Percentiles rank a stretch among this genome's conserved stretches.
phyloP scores from a whole-genome alignment of 2,329 filamentous ascomycete species.

The Fonsecaea pedrosoi region DNA sequence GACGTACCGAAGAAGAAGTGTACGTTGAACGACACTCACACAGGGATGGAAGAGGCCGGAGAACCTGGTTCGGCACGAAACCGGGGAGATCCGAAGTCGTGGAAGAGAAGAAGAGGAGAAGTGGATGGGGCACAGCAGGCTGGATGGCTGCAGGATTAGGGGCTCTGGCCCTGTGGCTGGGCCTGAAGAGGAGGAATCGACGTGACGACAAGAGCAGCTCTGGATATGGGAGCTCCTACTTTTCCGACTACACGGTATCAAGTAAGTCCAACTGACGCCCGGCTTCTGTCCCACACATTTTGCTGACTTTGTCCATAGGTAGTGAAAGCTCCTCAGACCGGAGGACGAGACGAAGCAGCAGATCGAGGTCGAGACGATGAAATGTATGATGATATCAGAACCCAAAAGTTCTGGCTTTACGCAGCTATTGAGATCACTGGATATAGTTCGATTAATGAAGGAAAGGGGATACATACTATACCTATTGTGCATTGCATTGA shows the following conservation, averaged over 20 bases:
- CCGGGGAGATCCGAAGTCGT: slow-evolving; percentile 45
- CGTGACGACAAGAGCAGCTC: slow-evolving; percentile 48
- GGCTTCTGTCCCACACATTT: slow-evolving; percentile 36
- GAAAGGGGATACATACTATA: background rate
- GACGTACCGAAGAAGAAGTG: slow-evolving; percentile 47
- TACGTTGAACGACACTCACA: slow-evolving; percentile 47
- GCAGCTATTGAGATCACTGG: background rate
- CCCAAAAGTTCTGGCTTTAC: no score
- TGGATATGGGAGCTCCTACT: slow-evolving; percentile 49
- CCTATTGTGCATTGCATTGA: no score
- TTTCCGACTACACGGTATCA: slow-evolving; percentile 50
- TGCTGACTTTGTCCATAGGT: slow-evolving; percentile 43
- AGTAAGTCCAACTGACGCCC: slow-evolving; percentile 43
- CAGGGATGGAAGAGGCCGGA: slow-evolving; percentile 34
- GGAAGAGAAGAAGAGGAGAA: slow-evolving; percentile 44
- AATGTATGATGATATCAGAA: background rate
- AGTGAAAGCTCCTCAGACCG: slow-evolving; percentile 52
- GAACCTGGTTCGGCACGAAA: slow-evolving; percentile 51
- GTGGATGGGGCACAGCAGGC: slow-evolving; percentile 48
- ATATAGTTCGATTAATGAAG: background rate
- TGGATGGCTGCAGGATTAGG: slow-evolving; percentile 53
- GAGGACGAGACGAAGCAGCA: slow-evolving; percentile 45
- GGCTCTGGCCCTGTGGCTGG: slow-evolving; percentile 54
- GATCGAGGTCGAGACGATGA: slow-evolving; percentile 39
- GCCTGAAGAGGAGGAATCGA: slow-evolving; percentile 51